Evolutionary conservation across 202 grass and related monocot genomes (phyloP).

Genomic region (Carex arenaria): DNA sequence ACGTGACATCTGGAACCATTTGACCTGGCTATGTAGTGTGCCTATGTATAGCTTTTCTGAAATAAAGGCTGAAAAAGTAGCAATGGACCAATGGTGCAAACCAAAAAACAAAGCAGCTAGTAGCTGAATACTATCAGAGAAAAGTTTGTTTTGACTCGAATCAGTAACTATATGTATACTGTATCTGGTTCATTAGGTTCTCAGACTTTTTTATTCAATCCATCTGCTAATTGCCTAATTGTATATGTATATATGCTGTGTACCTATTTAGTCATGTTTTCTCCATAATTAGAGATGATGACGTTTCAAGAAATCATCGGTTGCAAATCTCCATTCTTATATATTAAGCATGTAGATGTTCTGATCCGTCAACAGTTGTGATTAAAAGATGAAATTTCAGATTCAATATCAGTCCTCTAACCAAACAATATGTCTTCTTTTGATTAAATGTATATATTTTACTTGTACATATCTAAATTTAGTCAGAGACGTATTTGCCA

Average conservation of each 20-base stretch:
- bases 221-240: background rate
- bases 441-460: no score
- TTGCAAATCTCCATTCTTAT: no score
- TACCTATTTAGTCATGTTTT: background rate
- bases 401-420: no score
- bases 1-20: background rate
- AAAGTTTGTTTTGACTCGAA: constrained; percentile 3
- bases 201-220: background rate
- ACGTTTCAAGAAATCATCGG: background rate
- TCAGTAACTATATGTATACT: background rate
- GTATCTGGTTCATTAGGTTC: background rate
- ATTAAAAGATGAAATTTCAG: no score
- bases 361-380: no score
- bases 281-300: background rate
- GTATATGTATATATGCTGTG: background rate
- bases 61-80: constrained; percentile 11
- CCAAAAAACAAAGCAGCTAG: background rate
- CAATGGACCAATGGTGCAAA: background rate
- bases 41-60: constrained; percentile 13
- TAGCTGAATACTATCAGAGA: constrained; percentile 1
- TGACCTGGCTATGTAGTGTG: background rate
- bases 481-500: no score
- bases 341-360: no score
- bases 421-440: no score
- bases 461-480: no score